Base-by-base conservation (phyloP, 306 rosid species). In the Medicago arabica region DNA sequence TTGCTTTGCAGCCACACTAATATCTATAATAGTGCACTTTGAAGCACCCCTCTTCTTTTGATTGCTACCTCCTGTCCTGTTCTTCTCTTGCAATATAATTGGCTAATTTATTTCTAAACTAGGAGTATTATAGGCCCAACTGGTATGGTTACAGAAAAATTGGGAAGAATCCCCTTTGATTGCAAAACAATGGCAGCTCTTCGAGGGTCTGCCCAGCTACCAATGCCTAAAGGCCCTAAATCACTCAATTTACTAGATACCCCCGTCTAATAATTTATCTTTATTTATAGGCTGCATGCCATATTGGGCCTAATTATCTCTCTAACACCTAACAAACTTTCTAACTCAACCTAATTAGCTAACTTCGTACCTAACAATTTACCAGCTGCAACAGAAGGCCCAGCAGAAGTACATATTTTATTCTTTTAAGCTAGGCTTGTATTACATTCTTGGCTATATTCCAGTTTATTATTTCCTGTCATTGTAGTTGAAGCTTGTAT, bases 11-110 rank as follows among this genome's bases (percentile, higher is more conserved):
- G 34, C 58, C 49, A 3, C 67, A 72, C 36, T 39, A 63, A 50
- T 60, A 38, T 71, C 51, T 61, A 59, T 21, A 62, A 50, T 8
- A 19, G 13, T 11, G 25, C 60, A 62, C 49, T 36, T 50, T 40
- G 50, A 4, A 50, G 57, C 13, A 15, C 63, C 38, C 38, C 38
- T 34, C 7, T 34, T 34, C 38, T 34, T 28, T 28, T 34, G 38
- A 34, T 6, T 34, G 38, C 38, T 34, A 34, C 38, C 7, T 5
- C 38, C 38, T 34, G 38, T 34, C 7, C 38, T 34, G 40, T 46
- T 60, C 62, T 69, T 19, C 72, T 36, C 41, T 78, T n/a, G 31
- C 23, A 36, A 46, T 78, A 50, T 78, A 14, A 34, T 59, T 61
- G 38, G 15, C 54, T 31, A 34, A 21, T 21, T 23, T 23, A 21